These are phyloP conservation scores for Auxenochlorella pyrenoidosa DNA, from an alignment of 139 green algal genomes.

Conservation along the genomic window DNA sequence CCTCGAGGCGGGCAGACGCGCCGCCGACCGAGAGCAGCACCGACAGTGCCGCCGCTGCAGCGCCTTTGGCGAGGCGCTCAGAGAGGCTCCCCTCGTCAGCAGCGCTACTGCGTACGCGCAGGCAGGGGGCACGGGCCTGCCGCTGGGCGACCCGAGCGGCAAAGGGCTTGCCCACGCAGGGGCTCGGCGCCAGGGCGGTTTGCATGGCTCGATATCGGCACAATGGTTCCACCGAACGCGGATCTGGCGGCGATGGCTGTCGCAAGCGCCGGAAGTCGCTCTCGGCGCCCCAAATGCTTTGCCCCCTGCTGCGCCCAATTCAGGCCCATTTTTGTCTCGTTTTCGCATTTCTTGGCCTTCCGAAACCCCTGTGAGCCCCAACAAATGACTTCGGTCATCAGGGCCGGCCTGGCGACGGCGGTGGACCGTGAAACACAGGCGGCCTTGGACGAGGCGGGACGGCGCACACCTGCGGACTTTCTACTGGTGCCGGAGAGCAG, in stretches of 20 bases:
- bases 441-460: not conserved
- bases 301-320: not conserved
- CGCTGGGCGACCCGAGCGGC: not conserved
- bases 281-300: not conserved
- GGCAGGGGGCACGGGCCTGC: not conserved
- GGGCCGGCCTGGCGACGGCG: not conserved
- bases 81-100: not conserved
- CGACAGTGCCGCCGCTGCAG: not conserved
- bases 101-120: not conserved
- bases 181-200: too few species aligned
- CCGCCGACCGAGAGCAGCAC: not conserved
- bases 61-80: constrained; percentile 1
- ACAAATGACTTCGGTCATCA: not conserved
- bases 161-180: not conserved
- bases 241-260: too few species aligned
- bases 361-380: not conserved
- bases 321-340: not conserved
- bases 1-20: constrained; percentile 75
- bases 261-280: too few species aligned
- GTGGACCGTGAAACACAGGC: not conserved
- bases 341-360: too few species aligned
- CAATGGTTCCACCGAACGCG: too few species aligned
- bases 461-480: not conserved
- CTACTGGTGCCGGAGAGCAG: not conserved
- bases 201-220: too few species aligned